phyloP scores from a whole-genome alignment of 2,329 filamentous ascomycete species.

The Botryotinia narcissicola region DNA sequence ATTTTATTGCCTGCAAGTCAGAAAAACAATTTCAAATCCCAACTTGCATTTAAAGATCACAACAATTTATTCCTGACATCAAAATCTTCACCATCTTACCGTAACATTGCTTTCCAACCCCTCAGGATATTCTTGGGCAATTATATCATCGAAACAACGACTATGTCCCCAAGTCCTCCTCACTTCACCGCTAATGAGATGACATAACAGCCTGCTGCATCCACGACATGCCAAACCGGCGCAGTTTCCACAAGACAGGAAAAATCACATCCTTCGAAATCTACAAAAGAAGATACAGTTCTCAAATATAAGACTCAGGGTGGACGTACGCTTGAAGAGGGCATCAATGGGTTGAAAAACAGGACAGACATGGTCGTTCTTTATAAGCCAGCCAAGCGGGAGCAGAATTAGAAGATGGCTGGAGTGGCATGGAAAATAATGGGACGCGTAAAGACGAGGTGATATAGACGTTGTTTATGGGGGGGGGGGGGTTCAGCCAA shows the following conservation, averaged over 20 bases:
- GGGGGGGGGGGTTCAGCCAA: not conserved
- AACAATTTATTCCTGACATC: not conserved
- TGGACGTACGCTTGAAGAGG: not conserved
- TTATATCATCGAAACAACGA: not conserved
- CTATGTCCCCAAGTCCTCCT: not conserved
- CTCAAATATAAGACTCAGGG: not conserved
- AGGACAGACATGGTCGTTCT: not conserved
- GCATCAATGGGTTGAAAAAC: not conserved
- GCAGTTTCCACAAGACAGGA: not conserved
- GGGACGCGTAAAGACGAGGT: not conserved
- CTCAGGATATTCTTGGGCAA: not conserved
- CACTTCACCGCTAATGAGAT: not conserved
- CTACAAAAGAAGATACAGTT: not conserved
- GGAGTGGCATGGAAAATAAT: not conserved
- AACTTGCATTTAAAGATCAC: not conserved
- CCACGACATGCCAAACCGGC: not conserved
- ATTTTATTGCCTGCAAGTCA: not conserved
- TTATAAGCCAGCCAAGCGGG: not conserved
- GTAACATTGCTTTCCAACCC: rapidly evolving
- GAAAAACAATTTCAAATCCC: not conserved
- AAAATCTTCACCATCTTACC: not conserved
- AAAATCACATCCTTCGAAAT: not conserved
- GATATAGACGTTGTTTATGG: not conserved
- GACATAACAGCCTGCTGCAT: not conserved
- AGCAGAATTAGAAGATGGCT: not conserved